A percentile compares a stretch with the other conserved stretches of the same genome.
Evolutionary conservation across 176 grass and related monocot species (phyloP).

Genomic region (Carex myosuroides): DNA sequence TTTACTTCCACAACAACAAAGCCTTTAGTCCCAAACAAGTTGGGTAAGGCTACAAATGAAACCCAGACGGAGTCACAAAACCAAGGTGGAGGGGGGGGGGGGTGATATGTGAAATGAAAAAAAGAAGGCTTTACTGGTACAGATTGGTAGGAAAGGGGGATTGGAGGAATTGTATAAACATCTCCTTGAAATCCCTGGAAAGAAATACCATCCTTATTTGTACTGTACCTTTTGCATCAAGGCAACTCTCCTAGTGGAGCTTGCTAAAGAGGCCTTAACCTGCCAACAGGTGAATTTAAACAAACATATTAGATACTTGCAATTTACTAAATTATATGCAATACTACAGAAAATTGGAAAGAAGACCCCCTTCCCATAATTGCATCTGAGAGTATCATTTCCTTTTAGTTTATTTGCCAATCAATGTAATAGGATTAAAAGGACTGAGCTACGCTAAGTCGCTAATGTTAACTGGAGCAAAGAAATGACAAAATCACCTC

Average conservation of each 20-base stretch:
- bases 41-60: no score
- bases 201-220: not conserved
- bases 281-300: slow-evolving; percentile 18
- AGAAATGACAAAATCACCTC: not conserved
- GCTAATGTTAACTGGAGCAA: not conserved
- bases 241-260: slow-evolving; percentile 33
- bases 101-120: not conserved
- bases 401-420: not conserved
- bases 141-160: not conserved
- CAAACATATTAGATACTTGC: slow-evolving; percentile 5
- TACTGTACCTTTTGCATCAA: slow-evolving; percentile 51
- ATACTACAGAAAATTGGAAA: not conserved
- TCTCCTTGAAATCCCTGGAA: not conserved
- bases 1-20: not conserved
- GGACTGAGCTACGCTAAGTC: not conserved
- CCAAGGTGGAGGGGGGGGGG: no score
- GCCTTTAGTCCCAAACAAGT: no score
- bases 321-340: not conserved
- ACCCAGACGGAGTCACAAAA: no score
- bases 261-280: slow-evolving; percentile 49
- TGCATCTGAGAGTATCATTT: not conserved
- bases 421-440: not conserved
- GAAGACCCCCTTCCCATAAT: not conserved
- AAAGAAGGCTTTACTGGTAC: not conserved
- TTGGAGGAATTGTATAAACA: no score